These are phyloP conservation scores for Phaeodactylum tricornutum DNA, from an alignment of 108 stramenopile species.

Conservation along the genomic window DNA sequence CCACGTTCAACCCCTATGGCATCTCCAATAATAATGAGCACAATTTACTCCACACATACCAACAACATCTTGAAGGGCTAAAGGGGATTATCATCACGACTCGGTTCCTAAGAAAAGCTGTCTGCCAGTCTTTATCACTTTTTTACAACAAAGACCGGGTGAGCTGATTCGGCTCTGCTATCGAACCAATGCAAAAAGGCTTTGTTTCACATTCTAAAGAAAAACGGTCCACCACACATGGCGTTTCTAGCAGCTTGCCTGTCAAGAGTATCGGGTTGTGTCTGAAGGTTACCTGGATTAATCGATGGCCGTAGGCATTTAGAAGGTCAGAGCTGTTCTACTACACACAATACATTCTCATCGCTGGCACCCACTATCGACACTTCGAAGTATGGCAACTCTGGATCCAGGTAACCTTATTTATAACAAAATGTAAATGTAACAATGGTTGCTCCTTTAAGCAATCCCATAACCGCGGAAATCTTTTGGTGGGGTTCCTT, in stretches of 20 bases:
- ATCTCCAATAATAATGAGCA: neutral
- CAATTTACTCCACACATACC: constrained; percentile 39
- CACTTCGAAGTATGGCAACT: constrained; percentile 4
- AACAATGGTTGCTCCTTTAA: neutral
- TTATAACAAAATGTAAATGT: too few species aligned
- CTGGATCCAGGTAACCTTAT: constrained; percentile 20
- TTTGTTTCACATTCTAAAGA: constrained; percentile 65
- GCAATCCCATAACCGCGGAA: constrained; percentile 27
- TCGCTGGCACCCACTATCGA: too few species aligned
- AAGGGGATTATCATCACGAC: constrained; percentile 41
- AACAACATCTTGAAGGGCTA: constrained; percentile 53
- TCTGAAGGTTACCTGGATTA: too few species aligned
- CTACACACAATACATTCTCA: too few species aligned
- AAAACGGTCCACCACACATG: constrained; percentile 60
- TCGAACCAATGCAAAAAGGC: constrained; percentile 69
- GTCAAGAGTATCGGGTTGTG: too few species aligned
- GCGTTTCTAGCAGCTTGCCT: too few species aligned
- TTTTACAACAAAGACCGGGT: constrained; percentile 65
- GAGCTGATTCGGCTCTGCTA: constrained; percentile 30
- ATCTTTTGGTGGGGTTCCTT: constrained; percentile 42
- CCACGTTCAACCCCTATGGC: neutral
- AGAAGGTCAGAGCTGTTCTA: too few species aligned
- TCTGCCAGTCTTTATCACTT: constrained; percentile 33
- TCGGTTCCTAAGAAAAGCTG: constrained; percentile 41
- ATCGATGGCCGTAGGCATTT: too few species aligned